A percentile compares a stretch with the other conserved stretches of the same genome.
These are phyloP conservation scores for Entomophthora muscae DNA, from an alignment of 371 early-diverging fungal genomes.

Conservation along the genomic window DNA sequence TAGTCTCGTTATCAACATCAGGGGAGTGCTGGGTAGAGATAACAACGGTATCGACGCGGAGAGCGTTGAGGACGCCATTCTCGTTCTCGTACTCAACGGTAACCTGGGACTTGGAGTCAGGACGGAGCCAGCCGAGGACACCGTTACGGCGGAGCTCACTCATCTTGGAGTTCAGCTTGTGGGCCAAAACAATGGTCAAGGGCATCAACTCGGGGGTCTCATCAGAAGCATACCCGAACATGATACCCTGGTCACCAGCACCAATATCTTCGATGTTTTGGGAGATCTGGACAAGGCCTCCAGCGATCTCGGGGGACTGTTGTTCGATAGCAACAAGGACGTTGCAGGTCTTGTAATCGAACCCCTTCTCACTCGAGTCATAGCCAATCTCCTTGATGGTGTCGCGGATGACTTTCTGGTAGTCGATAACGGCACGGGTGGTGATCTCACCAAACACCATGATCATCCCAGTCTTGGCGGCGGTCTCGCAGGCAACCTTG, in stretches of 20 bases:
- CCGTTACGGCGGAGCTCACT: slow-evolving; percentile 87
- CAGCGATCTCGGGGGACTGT: slow-evolving; percentile 97
- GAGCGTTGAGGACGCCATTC: slow-evolving; percentile 80
- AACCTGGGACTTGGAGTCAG: slow-evolving; percentile 99
- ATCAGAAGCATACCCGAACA: slow-evolving; percentile 96
- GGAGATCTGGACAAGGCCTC: slow-evolving; percentile 82
- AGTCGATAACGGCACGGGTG: slow-evolving; percentile 91
- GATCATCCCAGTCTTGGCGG: slow-evolving; percentile 98
- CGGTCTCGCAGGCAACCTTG: slow-evolving; percentile 98
- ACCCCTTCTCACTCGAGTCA: slow-evolving; percentile 92
- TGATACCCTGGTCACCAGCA: slow-evolving; percentile 98
- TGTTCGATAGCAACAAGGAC: slow-evolving; percentile 97
- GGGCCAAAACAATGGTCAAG: slow-evolving; percentile 84
- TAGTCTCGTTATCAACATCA: slow-evolving; percentile 63
- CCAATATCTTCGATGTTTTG: slow-evolving; percentile 90
- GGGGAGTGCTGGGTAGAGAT: slow-evolving; percentile 96
- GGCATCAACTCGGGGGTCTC: slow-evolving; percentile 99
- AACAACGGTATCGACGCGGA: slow-evolving; percentile 95
- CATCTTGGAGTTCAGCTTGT: slow-evolving; percentile 93
- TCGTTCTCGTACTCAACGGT: slow-evolving; percentile 97
- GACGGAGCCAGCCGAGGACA: slow-evolving; percentile 81
- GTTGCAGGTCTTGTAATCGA: slow-evolving; percentile 99
- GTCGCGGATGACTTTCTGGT: slow-evolving; percentile 95
- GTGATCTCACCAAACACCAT: slow-evolving; percentile 99
- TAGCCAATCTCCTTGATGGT: slow-evolving; percentile 97